A percentile compares a stretch with the other conserved stretches of the same genome.
Conservation (phyloP, 768 basidiomycete species). For the Tylopilus plumbeoviolaceoides region DNA sequence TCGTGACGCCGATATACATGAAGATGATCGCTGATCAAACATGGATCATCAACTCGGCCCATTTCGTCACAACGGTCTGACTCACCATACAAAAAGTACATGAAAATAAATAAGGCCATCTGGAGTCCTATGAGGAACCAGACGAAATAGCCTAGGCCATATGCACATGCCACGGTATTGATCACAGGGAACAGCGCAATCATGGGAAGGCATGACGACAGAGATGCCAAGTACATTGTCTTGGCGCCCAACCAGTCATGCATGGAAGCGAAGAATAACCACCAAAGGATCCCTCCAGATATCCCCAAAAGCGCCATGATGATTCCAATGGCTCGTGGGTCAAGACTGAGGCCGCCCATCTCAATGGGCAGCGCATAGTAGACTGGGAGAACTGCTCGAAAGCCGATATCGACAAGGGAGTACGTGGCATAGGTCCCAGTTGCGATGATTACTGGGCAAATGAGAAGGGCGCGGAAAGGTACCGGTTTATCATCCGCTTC, state of each 20-base stretch:
- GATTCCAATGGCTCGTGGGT: slow-evolving; percentile 30
- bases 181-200: slow-evolving; percentile 42
- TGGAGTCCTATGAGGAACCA: slow-evolving; percentile 33
- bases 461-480: slow-evolving; percentile 34
- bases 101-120: slow-evolving; percentile 31
- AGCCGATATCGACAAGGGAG: slow-evolving; percentile 60
- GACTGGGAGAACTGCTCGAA: slow-evolving; percentile 40
- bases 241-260: slow-evolving; percentile 58
- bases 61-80: neutral
- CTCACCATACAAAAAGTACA: neutral
- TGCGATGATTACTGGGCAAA: slow-evolving; percentile 52
- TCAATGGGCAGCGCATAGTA: slow-evolving; percentile 30
- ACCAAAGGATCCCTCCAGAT: too few species aligned
- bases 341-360: slow-evolving; percentile 27
- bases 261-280: slow-evolving; percentile 58
- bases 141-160: slow-evolving; percentile 41
- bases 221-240: slow-evolving; percentile 47
- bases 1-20: slow-evolving; percentile 59
- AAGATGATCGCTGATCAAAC: slow-evolving; percentile 52
- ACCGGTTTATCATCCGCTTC: slow-evolving; percentile 19
- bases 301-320: slow-evolving; percentile 12
- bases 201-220: slow-evolving; percentile 45
- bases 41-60: neutral
- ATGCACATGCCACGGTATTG: slow-evolving; percentile 31
- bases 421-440: slow-evolving; percentile 56